Evolutionary conservation across 768 basidiomycete species (phyloP).

Genomic region (Russula brevipes): DNA sequence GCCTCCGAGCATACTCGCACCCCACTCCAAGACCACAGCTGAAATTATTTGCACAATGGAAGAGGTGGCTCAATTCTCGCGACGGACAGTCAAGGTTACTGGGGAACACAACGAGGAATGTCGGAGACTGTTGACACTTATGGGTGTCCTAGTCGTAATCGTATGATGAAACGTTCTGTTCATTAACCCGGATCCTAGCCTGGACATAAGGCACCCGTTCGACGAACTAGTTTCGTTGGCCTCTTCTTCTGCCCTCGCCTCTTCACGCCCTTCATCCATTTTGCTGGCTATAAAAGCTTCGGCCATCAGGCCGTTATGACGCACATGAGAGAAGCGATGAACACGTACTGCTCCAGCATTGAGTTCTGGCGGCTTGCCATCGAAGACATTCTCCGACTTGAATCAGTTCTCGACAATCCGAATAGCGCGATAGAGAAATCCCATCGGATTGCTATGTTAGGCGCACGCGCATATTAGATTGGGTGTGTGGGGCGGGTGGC

Average conservation of each 20-base stretch:
- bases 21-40: no score
- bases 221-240: conserved; percentile 82
- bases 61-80: conserved; percentile 32
- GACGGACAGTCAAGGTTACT: no score
- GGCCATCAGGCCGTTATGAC: neutral
- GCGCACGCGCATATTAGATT: neutral
- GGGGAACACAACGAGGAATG: no score
- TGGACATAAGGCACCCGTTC: neutral
- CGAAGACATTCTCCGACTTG: conserved; percentile 97
- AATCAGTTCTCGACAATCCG: conserved; percentile 98
- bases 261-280: conserved; percentile 84
- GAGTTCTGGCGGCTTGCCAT: conserved; percentile 96
- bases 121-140: no score
- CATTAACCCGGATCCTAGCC: neutral
- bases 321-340: neutral
- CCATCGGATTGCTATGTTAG: conserved; percentile 79
- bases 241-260: conserved; percentile 93
- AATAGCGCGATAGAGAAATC: conserved; percentile 96
- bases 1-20: conserved; percentile 46
- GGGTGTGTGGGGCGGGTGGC: no score
- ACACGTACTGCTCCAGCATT: conserved; percentile 96
- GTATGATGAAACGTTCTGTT: conserved; percentile 67
- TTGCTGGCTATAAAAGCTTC: conserved; percentile 61
- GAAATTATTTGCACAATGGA: no score
- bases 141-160: no score